Conservation (phyloP, 345 rosid species). For the Pistacia integerrima region DNA sequence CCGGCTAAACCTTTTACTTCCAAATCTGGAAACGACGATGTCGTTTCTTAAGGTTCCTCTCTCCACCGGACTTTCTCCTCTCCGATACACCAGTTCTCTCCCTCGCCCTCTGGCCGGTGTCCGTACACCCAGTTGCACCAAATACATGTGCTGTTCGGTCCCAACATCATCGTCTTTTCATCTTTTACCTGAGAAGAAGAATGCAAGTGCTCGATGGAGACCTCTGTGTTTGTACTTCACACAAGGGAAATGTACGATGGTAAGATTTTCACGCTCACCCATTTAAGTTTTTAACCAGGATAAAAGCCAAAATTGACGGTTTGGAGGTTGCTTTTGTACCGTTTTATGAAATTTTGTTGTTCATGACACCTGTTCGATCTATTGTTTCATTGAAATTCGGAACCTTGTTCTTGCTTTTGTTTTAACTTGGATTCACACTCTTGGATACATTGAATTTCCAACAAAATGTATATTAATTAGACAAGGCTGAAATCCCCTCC, state of each 20-base stretch:
- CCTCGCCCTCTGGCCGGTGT: constrained; percentile 11
- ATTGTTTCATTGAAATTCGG: constrained; percentile 26
- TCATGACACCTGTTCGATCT: constrained; percentile 39
- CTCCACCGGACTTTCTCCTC: constrained; percentile 14
- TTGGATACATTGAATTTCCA: neutral
- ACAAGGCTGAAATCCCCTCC: too few species aligned
- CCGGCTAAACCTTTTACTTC: neutral
- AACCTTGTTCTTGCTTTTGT: neutral
- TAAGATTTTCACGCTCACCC: constrained; percentile 12
- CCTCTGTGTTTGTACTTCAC: constrained; percentile 87
- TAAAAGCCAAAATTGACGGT: neutral
- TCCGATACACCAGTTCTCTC: constrained; percentile 9
- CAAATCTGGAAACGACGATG: constrained; percentile 4
- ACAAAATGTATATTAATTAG: neutral
- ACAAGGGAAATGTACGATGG: constrained; percentile 84
- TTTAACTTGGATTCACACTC: neutral
- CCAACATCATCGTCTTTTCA: constrained; percentile 16
- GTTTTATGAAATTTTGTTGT: neutral
- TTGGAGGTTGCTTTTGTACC: neutral
- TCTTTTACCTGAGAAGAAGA: neutral
- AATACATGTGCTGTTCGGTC: constrained; percentile 9
- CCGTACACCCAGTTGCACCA: constrained; percentile 20
- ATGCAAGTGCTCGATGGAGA: constrained; percentile 45
- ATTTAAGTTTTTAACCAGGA: neutral
- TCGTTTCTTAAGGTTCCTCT: constrained; percentile 22